Evolutionary conservation across 768 basidiomycete genomes (phyloP).

Genomic region (Pleurotus cornucopiae): DNA sequence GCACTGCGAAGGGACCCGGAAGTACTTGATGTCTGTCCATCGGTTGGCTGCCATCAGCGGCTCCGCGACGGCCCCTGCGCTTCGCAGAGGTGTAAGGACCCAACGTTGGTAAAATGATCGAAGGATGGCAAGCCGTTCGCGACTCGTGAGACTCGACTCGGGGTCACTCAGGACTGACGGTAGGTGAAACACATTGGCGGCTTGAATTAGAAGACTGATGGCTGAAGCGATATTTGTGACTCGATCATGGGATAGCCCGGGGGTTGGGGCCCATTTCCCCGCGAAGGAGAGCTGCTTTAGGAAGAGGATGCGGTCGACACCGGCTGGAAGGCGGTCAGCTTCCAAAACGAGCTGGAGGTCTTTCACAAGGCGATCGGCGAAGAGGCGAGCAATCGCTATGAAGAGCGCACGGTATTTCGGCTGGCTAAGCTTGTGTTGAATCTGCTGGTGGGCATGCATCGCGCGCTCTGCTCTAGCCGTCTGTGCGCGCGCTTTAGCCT

Average conservation of each 20-base stretch:
- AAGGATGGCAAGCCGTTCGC: conserved; percentile 33
- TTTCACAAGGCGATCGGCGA: conserved; percentile 43
- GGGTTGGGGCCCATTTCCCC: conserved; percentile 70
- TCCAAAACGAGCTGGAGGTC: conserved; percentile 41
- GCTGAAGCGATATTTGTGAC: conserved; percentile 64
- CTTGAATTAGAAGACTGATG: conserved; percentile 49
- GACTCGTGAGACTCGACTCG: conserved; percentile 11
- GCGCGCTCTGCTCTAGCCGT: conserved; percentile 19
- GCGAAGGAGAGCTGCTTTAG: conserved; percentile 49
- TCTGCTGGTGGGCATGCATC: conserved; percentile 24
- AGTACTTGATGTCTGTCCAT: conserved; percentile 56
- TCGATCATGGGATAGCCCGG: conserved; percentile 54
- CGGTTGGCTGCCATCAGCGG: conserved; percentile 56
- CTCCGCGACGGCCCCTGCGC: conserved; percentile 43
- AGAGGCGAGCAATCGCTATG: conserved; percentile 57
- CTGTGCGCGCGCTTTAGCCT: conserved; percentile 18
- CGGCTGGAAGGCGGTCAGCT: conserved; percentile 27
- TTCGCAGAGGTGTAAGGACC: conserved; percentile 55
- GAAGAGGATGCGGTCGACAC: conserved; percentile 24
- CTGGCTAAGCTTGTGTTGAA: conserved; percentile 38
- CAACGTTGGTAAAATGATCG: conserved; percentile 58
- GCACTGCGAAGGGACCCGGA: conserved; percentile 54
- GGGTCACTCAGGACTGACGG: conserved; percentile 28
- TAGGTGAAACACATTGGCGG: conserved; percentile 24
- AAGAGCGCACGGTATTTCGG: conserved; percentile 60